Percentiles rank a stretch among this genome's conserved stretches.
Evolutionary conservation across 1,284 basidiomycete genomes (phyloP).

Genomic region (Fomitiporia mediterranea): DNA sequence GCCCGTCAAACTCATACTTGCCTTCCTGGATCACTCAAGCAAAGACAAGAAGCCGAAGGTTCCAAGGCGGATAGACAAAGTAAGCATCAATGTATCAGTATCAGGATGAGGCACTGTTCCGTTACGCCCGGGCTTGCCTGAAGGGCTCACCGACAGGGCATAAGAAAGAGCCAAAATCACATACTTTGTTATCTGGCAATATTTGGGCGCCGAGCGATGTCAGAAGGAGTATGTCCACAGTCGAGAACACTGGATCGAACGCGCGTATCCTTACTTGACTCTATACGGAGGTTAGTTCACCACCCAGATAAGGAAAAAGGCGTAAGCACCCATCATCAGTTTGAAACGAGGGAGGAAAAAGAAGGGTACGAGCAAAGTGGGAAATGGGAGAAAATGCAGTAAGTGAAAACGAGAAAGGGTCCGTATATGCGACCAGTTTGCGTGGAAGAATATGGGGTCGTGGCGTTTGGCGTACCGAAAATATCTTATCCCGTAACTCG

Average conservation of each 20-base stretch:
- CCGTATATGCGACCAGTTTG: not conserved
- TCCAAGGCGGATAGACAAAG: not conserved
- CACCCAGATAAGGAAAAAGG: not conserved
- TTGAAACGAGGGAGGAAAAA: constrained; percentile 20
- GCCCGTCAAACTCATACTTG: constrained; percentile 29
- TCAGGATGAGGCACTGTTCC: constrained; percentile 3
- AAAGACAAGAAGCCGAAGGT: not conserved
- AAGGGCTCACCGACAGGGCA: constrained; percentile 26
- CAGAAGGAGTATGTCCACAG: constrained; percentile 50
- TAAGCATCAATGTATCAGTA: not conserved
- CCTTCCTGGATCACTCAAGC: constrained; percentile 27
- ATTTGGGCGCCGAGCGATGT: constrained; percentile 43
- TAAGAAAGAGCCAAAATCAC: constrained; percentile 27
- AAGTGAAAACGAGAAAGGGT: constrained; percentile 3
- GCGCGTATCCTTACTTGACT: constrained; percentile 43
- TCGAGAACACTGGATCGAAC: constrained; percentile 69
- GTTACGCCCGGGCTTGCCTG: constrained; percentile 33
- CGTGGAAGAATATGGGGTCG: constrained; percentile 20
- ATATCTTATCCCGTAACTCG: constrained; percentile 28
- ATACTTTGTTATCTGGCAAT: constrained; percentile 48
- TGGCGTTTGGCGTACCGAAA: constrained; percentile 16
- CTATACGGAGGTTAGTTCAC: constrained; percentile 33
- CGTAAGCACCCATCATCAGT: not conserved
- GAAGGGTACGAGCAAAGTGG: not conserved
- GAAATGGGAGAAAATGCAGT: not conserved